Evolutionary conservation across 176 grass and related monocot species (phyloP).

Genomic region (Ampelocalamus luodianensis): DNA sequence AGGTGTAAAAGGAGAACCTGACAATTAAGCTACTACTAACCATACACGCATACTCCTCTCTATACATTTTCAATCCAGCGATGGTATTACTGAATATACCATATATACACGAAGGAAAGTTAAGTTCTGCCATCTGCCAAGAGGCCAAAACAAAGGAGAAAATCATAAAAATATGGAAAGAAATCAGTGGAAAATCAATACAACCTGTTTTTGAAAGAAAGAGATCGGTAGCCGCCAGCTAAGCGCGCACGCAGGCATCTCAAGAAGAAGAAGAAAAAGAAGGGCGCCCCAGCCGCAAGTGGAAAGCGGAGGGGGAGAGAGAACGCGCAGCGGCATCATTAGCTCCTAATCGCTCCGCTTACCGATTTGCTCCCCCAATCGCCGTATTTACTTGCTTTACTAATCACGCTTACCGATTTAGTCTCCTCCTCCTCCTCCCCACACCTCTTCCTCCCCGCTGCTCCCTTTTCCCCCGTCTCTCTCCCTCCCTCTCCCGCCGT

Average conservation of each 20-base stretch:
- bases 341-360: constrained; percentile 46
- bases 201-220: constrained; percentile 42
- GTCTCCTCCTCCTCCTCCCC: constrained; percentile 37
- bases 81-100: not conserved
- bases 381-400: constrained; percentile 57
- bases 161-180: constrained; percentile 42
- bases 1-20: not conserved
- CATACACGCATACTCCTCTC: not conserved
- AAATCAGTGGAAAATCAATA: constrained; percentile 59
- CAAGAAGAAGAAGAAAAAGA: not conserved
- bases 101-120: not conserved
- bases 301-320: constrained; percentile 30
- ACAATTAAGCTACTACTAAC: not conserved
- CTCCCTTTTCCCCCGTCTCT: constrained; percentile 14
- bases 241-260: constrained; percentile 58
- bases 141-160: constrained; percentile 13
- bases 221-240: constrained; percentile 59
- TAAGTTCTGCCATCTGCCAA: not conserved
- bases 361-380: constrained; percentile 34
- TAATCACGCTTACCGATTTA: constrained; percentile 64
- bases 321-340: constrained; percentile 21
- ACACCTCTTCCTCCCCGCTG: constrained; percentile 22
- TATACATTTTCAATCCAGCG: not conserved
- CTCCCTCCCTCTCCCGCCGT: not conserved
- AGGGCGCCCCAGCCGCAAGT: constrained; percentile 41